Percentiles rank a stretch among this genome's conserved stretches.
Evolutionary conservation across 306 rosid species (phyloP).

Genomic region (Dryas alaskensis): DNA sequence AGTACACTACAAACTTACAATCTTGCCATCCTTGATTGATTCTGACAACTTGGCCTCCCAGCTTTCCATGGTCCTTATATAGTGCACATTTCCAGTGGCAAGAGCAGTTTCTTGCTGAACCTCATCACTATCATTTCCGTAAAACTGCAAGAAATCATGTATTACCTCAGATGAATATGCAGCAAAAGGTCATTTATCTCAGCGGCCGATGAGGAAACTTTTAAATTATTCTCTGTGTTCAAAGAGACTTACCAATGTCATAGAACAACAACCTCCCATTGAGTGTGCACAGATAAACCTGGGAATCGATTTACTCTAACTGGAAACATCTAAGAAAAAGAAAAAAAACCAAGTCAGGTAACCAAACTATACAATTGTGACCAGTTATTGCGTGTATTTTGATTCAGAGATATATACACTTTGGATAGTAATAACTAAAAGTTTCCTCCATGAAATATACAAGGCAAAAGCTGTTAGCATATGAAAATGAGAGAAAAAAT

Average conservation of each 20-base stretch:
- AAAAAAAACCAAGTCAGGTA: background rate
- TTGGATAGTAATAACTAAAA: background rate
- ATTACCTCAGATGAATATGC: slow-evolving; percentile 10
- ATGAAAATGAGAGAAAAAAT: no score
- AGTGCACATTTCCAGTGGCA: slow-evolving; percentile 59
- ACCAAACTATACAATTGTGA: background rate
- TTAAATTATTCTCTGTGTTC: background rate
- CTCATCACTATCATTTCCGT: slow-evolving; percentile 9
- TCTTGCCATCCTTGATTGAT: slow-evolving; percentile 62
- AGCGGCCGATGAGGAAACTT: background rate
- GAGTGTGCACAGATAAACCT: slow-evolving; percentile 15
- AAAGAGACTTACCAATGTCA: slow-evolving; percentile 41
- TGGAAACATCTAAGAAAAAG: slow-evolving; percentile 1
- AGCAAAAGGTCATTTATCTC: background rate
- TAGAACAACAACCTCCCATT: slow-evolving; percentile 68
- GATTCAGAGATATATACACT: background rate
- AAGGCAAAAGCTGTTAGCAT: background rate
- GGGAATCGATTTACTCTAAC: background rate
- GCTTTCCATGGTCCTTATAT: slow-evolving; percentile 54
- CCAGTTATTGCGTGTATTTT: background rate
- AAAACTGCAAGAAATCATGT: slow-evolving; percentile 18
- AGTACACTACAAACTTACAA: slow-evolving; percentile 45
- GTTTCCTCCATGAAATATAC: background rate
- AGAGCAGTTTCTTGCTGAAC: slow-evolving; percentile 32
- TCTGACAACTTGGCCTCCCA: slow-evolving; percentile 77